Conservation (phyloP, 164 flowering plant species). For the Tinospora cordifolia region DNA sequence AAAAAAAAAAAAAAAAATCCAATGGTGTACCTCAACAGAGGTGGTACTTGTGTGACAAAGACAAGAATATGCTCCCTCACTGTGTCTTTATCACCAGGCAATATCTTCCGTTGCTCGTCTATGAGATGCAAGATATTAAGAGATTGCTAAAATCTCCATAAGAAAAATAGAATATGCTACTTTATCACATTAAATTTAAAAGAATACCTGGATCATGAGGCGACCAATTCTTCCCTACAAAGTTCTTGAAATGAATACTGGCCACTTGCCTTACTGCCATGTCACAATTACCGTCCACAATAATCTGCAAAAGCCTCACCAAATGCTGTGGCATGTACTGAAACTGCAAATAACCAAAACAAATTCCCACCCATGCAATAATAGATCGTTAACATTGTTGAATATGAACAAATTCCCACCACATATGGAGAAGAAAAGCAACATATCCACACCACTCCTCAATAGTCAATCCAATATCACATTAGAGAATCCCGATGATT, state of each 20-base stretch:
- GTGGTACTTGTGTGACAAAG: conserved; percentile 70
- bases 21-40: conserved; percentile 64
- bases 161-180: not conserved
- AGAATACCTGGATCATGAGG: conserved; percentile 73
- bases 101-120: conserved; percentile 73
- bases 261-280: conserved; percentile 85
- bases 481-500: no score
- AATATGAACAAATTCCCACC: no score
- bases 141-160: not conserved
- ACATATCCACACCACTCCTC: not conserved
- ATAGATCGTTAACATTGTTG: not conserved
- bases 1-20: no score
- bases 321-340: conserved; percentile 85
- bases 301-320: conserved; percentile 80
- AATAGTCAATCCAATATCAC: not conserved
- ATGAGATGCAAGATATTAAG: conserved; percentile 5
- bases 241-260: conserved; percentile 92
- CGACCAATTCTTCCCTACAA: conserved; percentile 84
- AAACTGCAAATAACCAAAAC: conserved; percentile 36
- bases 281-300: conserved; percentile 76
- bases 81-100: conserved; percentile 57
- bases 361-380: not conserved
- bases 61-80: conserved; percentile 75
- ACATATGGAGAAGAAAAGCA: no score
- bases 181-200: not conserved